Evolutionary conservation across 2,329 filamentous ascomycete species (phyloP).

Genomic region (Xylaria sp.): DNA sequence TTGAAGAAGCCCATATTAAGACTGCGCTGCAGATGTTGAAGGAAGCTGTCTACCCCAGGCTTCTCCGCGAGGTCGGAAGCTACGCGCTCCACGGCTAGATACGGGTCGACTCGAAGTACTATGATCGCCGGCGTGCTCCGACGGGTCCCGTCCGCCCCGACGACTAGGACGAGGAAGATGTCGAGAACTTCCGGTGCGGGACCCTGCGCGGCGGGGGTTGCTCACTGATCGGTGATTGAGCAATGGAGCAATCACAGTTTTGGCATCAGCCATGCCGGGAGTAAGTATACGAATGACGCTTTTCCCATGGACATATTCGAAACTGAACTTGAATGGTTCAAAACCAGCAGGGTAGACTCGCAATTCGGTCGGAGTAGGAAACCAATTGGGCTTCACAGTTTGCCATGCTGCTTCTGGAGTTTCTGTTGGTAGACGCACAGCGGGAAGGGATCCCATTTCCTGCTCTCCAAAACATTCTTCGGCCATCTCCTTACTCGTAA

Average conservation of each 20-base stretch:
- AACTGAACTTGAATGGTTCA: conserved; percentile 56
- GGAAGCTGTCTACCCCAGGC: conserved; percentile 42
- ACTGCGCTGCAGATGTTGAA: conserved; percentile 31
- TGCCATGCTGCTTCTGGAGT: conserved; percentile 73
- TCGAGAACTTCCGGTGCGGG: conserved; percentile 31
- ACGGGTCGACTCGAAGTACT: conserved; percentile 35
- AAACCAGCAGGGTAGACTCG: conserved; percentile 60
- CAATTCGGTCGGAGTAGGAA: conserved; percentile 65
- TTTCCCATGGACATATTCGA: conserved; percentile 54
- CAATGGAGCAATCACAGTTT: conserved; percentile 46
- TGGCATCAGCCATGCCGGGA: conserved; percentile 58
- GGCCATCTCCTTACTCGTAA: conserved; percentile 75
- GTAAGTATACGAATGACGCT: conserved; percentile 56
- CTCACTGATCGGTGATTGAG: conserved; percentile 39
- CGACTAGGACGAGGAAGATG: conserved; percentile 37
- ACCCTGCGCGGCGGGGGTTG: conserved; percentile 40
- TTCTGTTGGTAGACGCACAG: conserved; percentile 73
- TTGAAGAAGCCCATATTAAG: conserved; percentile 28
- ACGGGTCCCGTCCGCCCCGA: conserved; percentile 39
- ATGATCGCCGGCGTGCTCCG: conserved; percentile 31
- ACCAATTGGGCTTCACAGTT: conserved; percentile 65
- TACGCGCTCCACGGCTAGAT: conserved; percentile 40
- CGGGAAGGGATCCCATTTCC: conserved; percentile 81
- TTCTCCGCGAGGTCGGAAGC: conserved; percentile 43
- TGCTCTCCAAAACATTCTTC: conserved; percentile 85